These are phyloP conservation scores for Aspergillus pseudotamarii DNA, from an alignment of 2,329 filamentous ascomycete genomes.

Conservation along the genomic window DNA sequence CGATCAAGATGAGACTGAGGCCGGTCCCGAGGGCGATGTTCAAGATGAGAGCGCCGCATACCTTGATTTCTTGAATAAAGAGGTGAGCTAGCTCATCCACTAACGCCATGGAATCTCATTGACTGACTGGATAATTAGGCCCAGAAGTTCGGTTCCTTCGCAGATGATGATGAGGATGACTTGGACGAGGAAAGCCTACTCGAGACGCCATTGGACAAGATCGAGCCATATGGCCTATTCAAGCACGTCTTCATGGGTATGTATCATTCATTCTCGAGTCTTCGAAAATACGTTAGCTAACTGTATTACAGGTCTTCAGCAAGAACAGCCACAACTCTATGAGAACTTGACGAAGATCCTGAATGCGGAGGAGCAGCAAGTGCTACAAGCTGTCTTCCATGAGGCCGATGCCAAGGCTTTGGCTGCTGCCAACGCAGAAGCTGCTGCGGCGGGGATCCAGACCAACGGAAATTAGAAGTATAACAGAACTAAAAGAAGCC, in stretches of 20 bases:
- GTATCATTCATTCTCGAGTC: conserved; percentile 45
- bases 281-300: conserved; percentile 31
- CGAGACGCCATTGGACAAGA: conserved; percentile 90
- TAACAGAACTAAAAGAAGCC: conserved; percentile 16
- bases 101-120: conserved; percentile 2
- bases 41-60: conserved; percentile 94
- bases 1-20: conserved; percentile 65
- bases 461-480: conserved; percentile 36
- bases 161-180: conserved; percentile 83
- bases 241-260: conserved; percentile 78
- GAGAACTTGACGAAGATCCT: conserved; percentile 76
- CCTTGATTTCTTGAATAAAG: conserved; percentile 91
- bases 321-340: conserved; percentile 89
- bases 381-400: conserved; percentile 77
- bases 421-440: conserved; percentile 42
- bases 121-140: conserved; percentile 55
- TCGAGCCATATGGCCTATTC: conserved; percentile 93
- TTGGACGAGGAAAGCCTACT: conserved; percentile 90
- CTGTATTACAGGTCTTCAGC: conserved; percentile 70
- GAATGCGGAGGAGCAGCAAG: conserved; percentile 75
- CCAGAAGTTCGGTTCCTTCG: conserved; percentile 75
- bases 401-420: conserved; percentile 64
- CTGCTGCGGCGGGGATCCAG: conserved; percentile 38
- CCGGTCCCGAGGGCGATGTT: conserved; percentile 62
- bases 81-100: conserved; percentile 55